These are phyloP conservation scores for Xerocomellus amylosporus DNA, from an alignment of 768 basidiomycete species.

Conservation along the genomic window DNA sequence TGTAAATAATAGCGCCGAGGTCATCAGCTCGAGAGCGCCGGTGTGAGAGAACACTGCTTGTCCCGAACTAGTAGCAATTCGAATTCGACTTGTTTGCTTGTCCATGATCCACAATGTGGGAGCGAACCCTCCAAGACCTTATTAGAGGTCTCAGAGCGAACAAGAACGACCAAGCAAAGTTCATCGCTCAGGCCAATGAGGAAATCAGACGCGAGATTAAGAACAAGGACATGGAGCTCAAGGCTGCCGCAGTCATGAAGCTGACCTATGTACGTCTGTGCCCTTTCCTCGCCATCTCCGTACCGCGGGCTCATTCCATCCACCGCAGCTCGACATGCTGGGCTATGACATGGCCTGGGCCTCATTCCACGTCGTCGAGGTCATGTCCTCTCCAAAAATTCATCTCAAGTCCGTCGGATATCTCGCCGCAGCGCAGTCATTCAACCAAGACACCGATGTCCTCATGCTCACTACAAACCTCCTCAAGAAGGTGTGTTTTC, in stretches of 20 bases:
- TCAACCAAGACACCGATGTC: constrained; percentile 92
- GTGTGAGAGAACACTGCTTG: neutral
- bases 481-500: constrained; percentile 75
- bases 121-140: constrained; percentile 92
- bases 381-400: constrained; percentile 90
- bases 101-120: constrained; percentile 66
- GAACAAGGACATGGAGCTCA: constrained; percentile 94
- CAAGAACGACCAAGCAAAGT: constrained; percentile 89
- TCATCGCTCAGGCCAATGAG: constrained; percentile 89
- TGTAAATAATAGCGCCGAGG: too few species aligned
- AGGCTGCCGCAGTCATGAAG: constrained; percentile 93
- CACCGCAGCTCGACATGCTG: constrained; percentile 87
- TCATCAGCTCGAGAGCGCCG: too few species aligned
- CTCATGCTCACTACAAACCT: constrained; percentile 96
- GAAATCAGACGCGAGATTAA: constrained; percentile 92
- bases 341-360: constrained; percentile 95
- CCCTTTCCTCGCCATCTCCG: neutral
- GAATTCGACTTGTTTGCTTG: too few species aligned
- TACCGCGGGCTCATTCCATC: constrained; percentile 9
- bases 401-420: constrained; percentile 97
- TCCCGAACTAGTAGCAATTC: neutral
- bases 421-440: constrained; percentile 88
- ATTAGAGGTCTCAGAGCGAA: constrained; percentile 94
- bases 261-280: constrained; percentile 82
- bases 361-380: constrained; percentile 95